Evolutionary conservation across 768 basidiomycete genomes (phyloP).

Genomic region (Pleurotus ostreatus): DNA sequence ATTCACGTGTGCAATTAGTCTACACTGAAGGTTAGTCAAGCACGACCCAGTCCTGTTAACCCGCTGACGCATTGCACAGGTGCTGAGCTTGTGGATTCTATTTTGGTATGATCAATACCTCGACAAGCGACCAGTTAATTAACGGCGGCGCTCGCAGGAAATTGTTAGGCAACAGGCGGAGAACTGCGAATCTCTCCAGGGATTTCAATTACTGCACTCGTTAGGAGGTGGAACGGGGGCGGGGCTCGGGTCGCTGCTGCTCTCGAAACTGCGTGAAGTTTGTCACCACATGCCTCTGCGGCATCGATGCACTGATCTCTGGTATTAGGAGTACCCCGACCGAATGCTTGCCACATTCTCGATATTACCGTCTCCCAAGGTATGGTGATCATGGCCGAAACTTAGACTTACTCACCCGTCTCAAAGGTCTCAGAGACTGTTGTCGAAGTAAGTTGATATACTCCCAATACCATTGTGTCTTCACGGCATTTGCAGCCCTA

Average conservation of each 20-base stretch:
- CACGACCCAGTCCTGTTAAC: not conserved
- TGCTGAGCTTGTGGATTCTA: slow-evolving; percentile 86
- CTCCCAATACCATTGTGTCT: too few species aligned
- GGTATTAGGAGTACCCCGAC: slow-evolving; percentile 45
- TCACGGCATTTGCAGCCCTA: slow-evolving; percentile 88
- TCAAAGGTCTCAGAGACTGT: slow-evolving; percentile 56
- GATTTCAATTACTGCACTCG: slow-evolving; percentile 86
- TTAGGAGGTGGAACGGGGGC: slow-evolving; percentile 91
- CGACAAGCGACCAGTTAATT: not conserved
- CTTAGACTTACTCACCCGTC: too few species aligned
- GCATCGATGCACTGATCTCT: too few species aligned
- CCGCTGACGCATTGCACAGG: slow-evolving; percentile 36
- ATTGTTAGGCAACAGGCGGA: slow-evolving; percentile 79
- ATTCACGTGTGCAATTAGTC: slow-evolving; percentile 34
- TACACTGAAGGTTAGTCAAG: slow-evolving; percentile 76
- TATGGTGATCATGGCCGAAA: slow-evolving; percentile 12
- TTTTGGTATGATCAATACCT: slow-evolving; percentile 43
- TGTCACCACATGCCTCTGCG: too few species aligned
- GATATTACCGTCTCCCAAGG: slow-evolving; percentile 50
- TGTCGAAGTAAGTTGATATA: too few species aligned
- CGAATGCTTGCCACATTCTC: slow-evolving; percentile 55
- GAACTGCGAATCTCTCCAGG: slow-evolving; percentile 81
- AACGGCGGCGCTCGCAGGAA: slow-evolving; percentile 39
- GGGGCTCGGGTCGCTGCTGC: slow-evolving; percentile 75
- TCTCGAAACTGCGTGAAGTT: slow-evolving; percentile 81